Base-by-base conservation (phyloP, 2,329 filamentous ascomycete genomes). In the Colletotrichum eremochloae region DNA sequence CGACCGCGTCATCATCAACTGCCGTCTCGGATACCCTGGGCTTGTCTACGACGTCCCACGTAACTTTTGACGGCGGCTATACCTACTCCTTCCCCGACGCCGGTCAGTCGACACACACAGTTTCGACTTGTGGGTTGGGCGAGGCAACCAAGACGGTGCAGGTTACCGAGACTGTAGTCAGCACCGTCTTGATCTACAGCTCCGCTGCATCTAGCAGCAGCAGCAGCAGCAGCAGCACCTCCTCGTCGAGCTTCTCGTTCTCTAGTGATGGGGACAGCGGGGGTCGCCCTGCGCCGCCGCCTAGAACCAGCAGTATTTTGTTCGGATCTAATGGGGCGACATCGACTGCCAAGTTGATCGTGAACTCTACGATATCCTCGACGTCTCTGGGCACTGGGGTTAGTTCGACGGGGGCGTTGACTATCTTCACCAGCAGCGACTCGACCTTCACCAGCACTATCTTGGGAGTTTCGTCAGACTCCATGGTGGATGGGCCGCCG, bases 141-240 rank as follows among this genome's bases (percentile, higher is more conserved):
- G 46, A 56, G 14, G 46, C 53, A 4, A 72, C 69, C 0, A 68
- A 67, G 18, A 72, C 60, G 5, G 60, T 72, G 0, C 66, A 72
- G 31, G 55, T 72, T 14, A 72, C 66, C 0, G 66, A 72, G 48
- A 72, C 69, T 14, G 63, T 48, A 40, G 33, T 72, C 24, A 55
- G 56, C 44, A 72, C 66, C 1, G 38, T 72, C 3, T 55, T 61
- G 4, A 9, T 69, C n/a, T 61, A 62, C 31, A 53, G n/a, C 31
- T 63, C 46, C 3, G 46, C 12, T 15, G 24, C 7, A 2, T 38
- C 48, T 5, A 18, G 29, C 20, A 53, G 9, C 24, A 36, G 2
- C 24, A 52, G 24, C 24, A 62, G 33, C 11, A 1, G 31, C 7
- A 55, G n/a, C 11, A 24, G 6, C 29, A 29, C n/a, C 3, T 15